Conservation (phyloP, 2,329 filamentous ascomycete genomes). For the Pseudogymnoascus sp. region DNA sequence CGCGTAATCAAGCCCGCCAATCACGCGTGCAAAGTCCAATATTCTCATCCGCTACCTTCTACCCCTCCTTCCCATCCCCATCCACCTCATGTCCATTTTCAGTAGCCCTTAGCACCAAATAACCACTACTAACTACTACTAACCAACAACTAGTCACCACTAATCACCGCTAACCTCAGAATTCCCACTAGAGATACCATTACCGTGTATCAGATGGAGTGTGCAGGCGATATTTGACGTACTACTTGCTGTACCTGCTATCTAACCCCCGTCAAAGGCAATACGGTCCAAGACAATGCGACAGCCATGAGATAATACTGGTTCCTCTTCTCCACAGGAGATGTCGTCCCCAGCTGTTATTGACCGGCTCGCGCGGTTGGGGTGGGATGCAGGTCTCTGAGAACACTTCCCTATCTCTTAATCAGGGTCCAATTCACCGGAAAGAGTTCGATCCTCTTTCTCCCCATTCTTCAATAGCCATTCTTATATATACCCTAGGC, state of each 20-base stretch:
- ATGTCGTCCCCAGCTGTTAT: neutral
- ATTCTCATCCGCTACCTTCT: neutral
- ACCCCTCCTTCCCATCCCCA: neutral
- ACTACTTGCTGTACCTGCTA: neutral
- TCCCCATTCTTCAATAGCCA: neutral
- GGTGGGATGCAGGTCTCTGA: neutral
- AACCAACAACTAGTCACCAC: neutral
- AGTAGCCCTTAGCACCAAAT: neutral
- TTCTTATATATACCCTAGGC: neutral
- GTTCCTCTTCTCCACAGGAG: neutral
- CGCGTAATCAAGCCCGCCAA: neutral
- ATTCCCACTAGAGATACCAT: neutral
- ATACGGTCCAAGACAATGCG: neutral
- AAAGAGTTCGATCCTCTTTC: neutral
- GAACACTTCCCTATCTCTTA: neutral
- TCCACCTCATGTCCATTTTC: neutral
- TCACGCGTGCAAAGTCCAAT: neutral
- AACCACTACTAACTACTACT: neutral
- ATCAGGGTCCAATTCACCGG: neutral
- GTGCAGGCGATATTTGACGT: neutral
- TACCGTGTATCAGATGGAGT: neutral
- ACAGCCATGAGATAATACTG: slow-evolving; percentile 1
- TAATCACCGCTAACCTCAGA: neutral
- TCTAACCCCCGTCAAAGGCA: neutral
- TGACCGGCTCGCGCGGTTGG: neutral